Evolutionary conservation across 2,329 filamentous ascomycete genomes (phyloP).

Genomic region (Nakataea oryzae): DNA sequence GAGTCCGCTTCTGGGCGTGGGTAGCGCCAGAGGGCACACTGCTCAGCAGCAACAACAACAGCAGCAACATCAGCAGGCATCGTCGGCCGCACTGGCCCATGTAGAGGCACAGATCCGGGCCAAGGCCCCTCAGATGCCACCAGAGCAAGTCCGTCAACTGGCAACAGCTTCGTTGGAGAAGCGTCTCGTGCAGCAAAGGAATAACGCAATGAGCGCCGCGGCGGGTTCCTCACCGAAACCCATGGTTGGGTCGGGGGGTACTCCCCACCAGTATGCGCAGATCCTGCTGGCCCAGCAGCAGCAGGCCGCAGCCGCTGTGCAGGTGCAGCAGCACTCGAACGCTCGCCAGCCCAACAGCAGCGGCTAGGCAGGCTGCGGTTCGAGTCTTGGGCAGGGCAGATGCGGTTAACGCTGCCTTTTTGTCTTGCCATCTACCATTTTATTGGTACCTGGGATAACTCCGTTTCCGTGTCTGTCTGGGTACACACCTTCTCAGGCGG

Average conservation of each 20-base stretch:
- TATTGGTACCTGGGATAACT: neutral
- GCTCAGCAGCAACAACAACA: neutral
- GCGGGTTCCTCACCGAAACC: slow-evolving; percentile 2
- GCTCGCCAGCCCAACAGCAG: neutral
- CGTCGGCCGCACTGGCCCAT: slow-evolving; percentile 1
- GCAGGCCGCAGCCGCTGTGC: neutral
- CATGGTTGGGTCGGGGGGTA: slow-evolving; percentile 1
- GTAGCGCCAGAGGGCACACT: neutral
- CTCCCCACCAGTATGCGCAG: slow-evolving; percentile 4
- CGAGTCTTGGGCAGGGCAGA: neutral
- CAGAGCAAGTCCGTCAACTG: slow-evolving; percentile 2
- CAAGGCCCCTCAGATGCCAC: slow-evolving; percentile 1
- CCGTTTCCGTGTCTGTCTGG: neutral
- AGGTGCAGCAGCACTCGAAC: neutral
- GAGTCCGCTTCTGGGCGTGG: neutral
- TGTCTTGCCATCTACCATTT: too few relatives aligned
- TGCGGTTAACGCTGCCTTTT: neutral
- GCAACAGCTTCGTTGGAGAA: neutral
- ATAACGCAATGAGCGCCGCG: slow-evolving; percentile 2
- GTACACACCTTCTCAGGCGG: neutral
- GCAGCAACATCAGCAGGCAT: neutral
- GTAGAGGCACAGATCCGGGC: slow-evolving; percentile 1
- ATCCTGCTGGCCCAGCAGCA: slow-evolving; percentile 3
- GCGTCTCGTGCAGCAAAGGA: slow-evolving; percentile 2
- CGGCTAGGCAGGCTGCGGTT: neutral